Conservation (phyloP, 805 yeast genomes). For the Lipomyces orientalis region DNA sequence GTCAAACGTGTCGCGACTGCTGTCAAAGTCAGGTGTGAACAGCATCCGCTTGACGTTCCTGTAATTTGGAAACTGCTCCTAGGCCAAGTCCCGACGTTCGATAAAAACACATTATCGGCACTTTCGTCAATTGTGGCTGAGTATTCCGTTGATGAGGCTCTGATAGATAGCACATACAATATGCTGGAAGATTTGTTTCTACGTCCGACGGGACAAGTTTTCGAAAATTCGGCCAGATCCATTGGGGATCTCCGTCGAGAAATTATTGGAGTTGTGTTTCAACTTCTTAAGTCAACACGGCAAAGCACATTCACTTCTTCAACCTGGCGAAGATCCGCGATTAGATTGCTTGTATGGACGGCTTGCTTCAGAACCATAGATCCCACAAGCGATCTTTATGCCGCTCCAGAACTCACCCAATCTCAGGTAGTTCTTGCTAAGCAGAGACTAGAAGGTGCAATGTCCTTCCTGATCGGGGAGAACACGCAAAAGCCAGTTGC, state of each 20-base stretch:
- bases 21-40: background rate
- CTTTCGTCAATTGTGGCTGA: background rate
- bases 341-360: conserved; percentile 2
- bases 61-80: background rate
- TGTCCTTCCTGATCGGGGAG: background rate
- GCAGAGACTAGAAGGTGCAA: background rate
- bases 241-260: conserved; percentile 1
- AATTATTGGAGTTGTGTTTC: background rate
- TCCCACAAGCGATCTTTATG: background rate
- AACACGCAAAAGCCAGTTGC: conserved; percentile 1
- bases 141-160: background rate
- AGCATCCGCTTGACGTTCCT: conserved; percentile 1
- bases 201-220: background rate
- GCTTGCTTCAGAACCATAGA: background rate
- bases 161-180: background rate
- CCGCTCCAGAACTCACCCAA: background rate
- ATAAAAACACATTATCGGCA: background rate
- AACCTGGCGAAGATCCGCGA: conserved; percentile 12
- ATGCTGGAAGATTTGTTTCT: conserved; percentile 2
- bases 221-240: background rate
- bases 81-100: background rate
- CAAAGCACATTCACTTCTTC: background rate
- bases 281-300: conserved; percentile 5
- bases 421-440: background rate
- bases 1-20: background rate